These are phyloP conservation scores for Diversispora epigaea DNA, from an alignment of 192 early-diverging fungal species.

Conservation along the genomic window DNA sequence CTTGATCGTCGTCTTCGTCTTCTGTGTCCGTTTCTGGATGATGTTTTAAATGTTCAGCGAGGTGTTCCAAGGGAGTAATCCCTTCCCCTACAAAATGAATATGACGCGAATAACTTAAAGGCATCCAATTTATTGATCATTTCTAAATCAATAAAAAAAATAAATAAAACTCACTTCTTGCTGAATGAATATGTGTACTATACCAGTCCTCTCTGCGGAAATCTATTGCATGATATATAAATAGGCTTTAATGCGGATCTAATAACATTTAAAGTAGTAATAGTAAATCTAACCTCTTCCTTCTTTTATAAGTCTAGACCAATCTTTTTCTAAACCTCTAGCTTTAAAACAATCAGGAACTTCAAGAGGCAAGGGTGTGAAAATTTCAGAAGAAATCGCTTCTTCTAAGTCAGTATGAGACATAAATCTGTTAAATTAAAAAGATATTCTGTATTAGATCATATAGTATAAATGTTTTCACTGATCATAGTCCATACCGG, in stretches of 20 bases:
- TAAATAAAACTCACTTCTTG: slow-evolving; percentile 24
- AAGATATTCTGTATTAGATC: slow-evolving; percentile 19
- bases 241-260: slow-evolving; percentile 2
- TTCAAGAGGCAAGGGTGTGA: slow-evolving; percentile 1
- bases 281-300: slow-evolving; percentile 26
- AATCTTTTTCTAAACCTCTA: slow-evolving; percentile 10
- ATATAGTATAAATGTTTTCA: slow-evolving; percentile 19
- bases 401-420: neutral
- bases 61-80: too few relatives aligned
- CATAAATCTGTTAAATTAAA: neutral
- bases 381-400: slow-evolving; percentile 9
- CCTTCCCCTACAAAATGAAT: slow-evolving; percentile 3
- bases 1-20: too few relatives aligned
- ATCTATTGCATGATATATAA: slow-evolving; percentile 14
- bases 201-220: slow-evolving; percentile 12
- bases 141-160: slow-evolving; percentile 20
- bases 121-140: slow-evolving; percentile 15
- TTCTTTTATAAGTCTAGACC: slow-evolving; percentile 3
- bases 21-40: too few relatives aligned
- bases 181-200: slow-evolving; percentile 3
- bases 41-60: too few relatives aligned
- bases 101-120: slow-evolving; percentile 18
- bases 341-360: slow-evolving; percentile 25
- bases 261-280: slow-evolving; percentile 26
- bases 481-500: slow-evolving; percentile 6